These are phyloP conservation scores for Dactylellina sp. DNA, from an alignment of 2,329 filamentous ascomycete species.

Conservation along the genomic window DNA sequence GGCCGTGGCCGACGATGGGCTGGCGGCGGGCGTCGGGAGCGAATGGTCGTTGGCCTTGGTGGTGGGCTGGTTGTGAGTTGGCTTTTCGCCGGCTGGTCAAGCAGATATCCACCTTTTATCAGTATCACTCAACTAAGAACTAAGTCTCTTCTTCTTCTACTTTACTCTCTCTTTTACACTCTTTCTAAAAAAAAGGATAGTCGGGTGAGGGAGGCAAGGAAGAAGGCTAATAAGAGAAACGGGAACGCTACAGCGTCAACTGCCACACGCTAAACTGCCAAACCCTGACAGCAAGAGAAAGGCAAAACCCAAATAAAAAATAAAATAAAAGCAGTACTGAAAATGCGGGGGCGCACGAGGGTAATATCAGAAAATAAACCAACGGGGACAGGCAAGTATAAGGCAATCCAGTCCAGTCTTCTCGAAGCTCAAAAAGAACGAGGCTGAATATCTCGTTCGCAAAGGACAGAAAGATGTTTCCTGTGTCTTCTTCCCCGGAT, in stretches of 20 bases:
- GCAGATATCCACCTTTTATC: constrained; percentile 3
- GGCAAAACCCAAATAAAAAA: too few relatives aligned
- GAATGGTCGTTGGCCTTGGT: constrained; percentile 43
- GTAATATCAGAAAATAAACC: background rate
- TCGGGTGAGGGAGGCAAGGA: constrained; percentile 4
- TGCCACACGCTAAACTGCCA: constrained; percentile 8
- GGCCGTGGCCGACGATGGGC: constrained; percentile 36
- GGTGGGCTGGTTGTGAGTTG: constrained; percentile 40
- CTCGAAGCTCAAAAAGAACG: constrained; percentile 12
- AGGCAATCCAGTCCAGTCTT: background rate
- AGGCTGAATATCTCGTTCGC: constrained; percentile 1
- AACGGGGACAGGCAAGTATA: background rate
- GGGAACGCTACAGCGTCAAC: constrained; percentile 19
- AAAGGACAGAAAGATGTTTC: constrained; percentile 21
- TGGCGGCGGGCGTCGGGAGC: constrained; percentile 52
- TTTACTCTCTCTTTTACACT: too few relatives aligned
- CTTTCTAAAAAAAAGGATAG: background rate
- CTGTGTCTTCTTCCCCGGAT: constrained; percentile 21
- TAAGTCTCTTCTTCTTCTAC: too few relatives aligned
- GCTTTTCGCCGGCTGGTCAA: constrained; percentile 46
- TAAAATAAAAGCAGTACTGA: too few relatives aligned
- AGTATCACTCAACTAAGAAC: background rate
- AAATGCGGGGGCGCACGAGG: constrained; percentile 45
- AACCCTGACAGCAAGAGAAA: background rate
- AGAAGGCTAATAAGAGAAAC: constrained; percentile 17